phyloP scores from a whole-genome alignment of 345 rosid species.

The Moricandia arvensis region DNA sequence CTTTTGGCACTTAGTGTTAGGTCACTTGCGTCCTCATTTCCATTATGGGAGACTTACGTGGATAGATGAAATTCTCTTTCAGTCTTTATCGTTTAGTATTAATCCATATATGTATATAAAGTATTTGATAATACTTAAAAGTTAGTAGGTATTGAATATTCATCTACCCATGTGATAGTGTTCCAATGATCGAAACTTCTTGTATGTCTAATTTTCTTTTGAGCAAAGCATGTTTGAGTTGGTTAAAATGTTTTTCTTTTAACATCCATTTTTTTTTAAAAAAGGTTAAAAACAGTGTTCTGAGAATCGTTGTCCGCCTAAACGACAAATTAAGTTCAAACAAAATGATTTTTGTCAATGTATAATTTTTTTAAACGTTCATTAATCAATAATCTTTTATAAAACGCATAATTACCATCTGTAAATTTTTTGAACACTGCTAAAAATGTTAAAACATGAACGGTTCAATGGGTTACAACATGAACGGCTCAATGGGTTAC shows the following conservation, averaged over 20 bases:
- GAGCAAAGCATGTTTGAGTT: too few relatives aligned
- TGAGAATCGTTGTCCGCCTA: too few relatives aligned
- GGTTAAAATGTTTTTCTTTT: too few relatives aligned
- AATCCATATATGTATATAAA: not conserved
- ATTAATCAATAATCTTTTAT: too few relatives aligned
- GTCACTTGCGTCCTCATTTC: constrained; percentile 34
- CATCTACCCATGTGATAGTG: not conserved
- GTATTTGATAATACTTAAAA: not conserved
- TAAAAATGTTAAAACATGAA: not conserved
- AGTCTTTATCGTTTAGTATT: constrained; percentile 13
- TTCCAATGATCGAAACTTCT: not conserved
- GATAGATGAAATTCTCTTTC: constrained; percentile 7
- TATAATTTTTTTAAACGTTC: too few relatives aligned
- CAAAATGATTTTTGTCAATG: too few relatives aligned
- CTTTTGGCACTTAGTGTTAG: constrained; percentile 26
- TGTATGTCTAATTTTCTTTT: not conserved
- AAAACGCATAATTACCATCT: too few relatives aligned
- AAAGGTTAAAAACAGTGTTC: too few relatives aligned
- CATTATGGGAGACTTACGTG: constrained; percentile 21
- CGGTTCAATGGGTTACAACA: not conserved
- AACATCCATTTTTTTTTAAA: too few relatives aligned
- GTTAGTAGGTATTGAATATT: constrained; percentile 1
- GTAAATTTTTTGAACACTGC: too few relatives aligned
- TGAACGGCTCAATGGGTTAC: too few relatives aligned
- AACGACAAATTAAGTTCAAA: too few relatives aligned